These are phyloP conservation scores for Cutaneotrichosporon cutaneum DNA, from an alignment of 1,284 basidiomycete genomes.

Conservation along the genomic window DNA sequence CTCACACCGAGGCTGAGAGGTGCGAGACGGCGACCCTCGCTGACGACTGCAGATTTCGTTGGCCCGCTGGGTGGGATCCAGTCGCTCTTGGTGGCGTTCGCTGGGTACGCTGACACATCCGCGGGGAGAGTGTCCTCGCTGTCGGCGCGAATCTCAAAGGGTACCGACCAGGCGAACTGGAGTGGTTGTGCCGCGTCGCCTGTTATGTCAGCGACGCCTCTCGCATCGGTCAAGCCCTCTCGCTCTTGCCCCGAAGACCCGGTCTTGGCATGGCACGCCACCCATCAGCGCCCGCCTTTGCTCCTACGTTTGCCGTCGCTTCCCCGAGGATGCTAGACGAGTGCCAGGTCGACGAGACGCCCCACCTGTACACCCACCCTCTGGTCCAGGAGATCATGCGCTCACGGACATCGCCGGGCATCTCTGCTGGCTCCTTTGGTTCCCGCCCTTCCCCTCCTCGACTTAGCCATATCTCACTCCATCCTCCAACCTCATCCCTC, in stretches of 20 bases:
- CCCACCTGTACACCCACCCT: too few relatives aligned
- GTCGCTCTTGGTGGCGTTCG: background rate
- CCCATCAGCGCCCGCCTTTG: too few relatives aligned
- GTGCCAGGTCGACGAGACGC: too few relatives aligned
- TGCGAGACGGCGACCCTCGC: too few relatives aligned
- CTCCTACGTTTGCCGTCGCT: too few relatives aligned
- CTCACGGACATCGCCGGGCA: too few relatives aligned
- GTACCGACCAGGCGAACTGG: background rate
- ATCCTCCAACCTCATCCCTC: background rate
- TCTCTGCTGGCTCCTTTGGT: too few relatives aligned
- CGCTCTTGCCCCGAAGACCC: too few relatives aligned
- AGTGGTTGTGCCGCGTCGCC: background rate
- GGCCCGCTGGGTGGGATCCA: conserved; percentile 3
- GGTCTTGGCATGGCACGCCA: too few relatives aligned
- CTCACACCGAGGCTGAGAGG: background rate
- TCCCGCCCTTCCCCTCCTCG: background rate
- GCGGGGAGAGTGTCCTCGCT: background rate
- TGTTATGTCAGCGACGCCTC: background rate
- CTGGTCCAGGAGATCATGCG: too few relatives aligned
- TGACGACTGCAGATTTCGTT: background rate
- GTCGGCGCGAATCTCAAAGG: conserved; percentile 4
- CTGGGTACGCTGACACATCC: background rate
- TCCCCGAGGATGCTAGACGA: too few relatives aligned
- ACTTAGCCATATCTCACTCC: background rate
- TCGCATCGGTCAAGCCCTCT: background rate